Evolutionary conservation across 2,329 filamentous ascomycete species (phyloP).

Genomic region (Periconia macrospinosa): DNA sequence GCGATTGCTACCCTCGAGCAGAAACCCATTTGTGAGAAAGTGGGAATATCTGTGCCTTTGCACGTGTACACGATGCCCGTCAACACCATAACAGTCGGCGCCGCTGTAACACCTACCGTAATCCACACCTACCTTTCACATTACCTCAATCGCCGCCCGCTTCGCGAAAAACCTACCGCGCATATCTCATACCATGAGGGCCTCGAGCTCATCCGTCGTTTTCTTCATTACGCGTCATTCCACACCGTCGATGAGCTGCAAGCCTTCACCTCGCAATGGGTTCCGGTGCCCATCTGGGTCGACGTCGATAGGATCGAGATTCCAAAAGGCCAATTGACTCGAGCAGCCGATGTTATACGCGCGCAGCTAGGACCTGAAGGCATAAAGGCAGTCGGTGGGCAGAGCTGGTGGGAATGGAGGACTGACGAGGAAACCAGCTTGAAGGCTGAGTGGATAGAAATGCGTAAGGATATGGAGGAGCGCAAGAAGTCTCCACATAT

Average conservation of each 20-base stretch:
- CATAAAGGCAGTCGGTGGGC: constrained; percentile 79
- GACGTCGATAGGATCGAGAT: constrained; percentile 72
- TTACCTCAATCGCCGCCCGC: constrained; percentile 79
- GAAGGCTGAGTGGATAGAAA: constrained; percentile 94
- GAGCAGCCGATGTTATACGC: constrained; percentile 66
- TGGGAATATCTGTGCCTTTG: neutral
- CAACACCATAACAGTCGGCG: constrained; percentile 78
- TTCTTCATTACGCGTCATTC: constrained; percentile 80
- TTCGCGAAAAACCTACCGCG: constrained; percentile 78
- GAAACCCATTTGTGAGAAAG: neutral
- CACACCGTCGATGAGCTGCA: constrained; percentile 94
- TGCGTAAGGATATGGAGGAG: constrained; percentile 78
- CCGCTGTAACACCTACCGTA: constrained; percentile 85
- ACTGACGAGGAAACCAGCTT: constrained; percentile 61
- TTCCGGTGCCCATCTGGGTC: constrained; percentile 87
- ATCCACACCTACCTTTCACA: constrained; percentile 85
- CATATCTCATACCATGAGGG: constrained; percentile 95
- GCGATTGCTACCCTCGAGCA: neutral
- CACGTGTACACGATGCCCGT: constrained; percentile 57
- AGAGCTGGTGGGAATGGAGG: constrained; percentile 73
- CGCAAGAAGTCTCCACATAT: constrained; percentile 62
- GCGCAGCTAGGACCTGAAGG: constrained; percentile 78
- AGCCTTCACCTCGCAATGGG: constrained; percentile 87
- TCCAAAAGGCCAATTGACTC: constrained; percentile 63
- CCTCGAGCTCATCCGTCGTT: constrained; percentile 81